Percentiles rank a stretch among this genome's conserved stretches.
Evolutionary conservation across 805 yeast genomes (phyloP).

Genomic region (Cyberlindnera bimundalis): DNA sequence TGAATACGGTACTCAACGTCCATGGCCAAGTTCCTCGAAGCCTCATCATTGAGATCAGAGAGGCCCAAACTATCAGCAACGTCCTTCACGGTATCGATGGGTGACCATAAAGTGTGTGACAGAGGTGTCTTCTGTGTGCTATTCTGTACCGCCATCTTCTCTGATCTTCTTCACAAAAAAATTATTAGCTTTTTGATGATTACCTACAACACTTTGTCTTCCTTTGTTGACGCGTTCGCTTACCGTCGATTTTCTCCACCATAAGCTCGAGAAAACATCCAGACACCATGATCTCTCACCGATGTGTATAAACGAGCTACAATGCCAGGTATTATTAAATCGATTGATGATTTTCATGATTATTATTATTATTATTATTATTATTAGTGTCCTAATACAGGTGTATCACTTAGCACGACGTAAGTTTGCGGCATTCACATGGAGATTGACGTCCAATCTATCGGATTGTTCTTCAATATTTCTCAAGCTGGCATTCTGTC

Average conservation of each 20-base stretch:
- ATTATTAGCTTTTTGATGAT: neutral
- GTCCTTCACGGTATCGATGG: constrained; percentile 93
- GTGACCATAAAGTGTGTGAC: constrained; percentile 95
- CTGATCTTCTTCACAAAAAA: neutral
- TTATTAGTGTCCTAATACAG: too few species aligned
- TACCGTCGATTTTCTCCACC: neutral
- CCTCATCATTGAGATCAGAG: constrained; percentile 77
- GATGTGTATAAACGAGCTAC: neutral
- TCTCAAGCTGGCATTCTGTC: constrained; percentile 71
- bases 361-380: too few species aligned
- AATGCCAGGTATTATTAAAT: too few species aligned
- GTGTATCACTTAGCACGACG: constrained; percentile 36
- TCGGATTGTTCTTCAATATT: constrained; percentile 83
- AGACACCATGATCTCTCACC: neutral
- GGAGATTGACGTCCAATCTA: constrained; percentile 77
- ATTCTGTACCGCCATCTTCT: constrained; percentile 8
- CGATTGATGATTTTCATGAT: too few species aligned
- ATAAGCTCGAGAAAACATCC: neutral
- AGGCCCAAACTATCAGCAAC: constrained; percentile 92
- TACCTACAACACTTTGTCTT: too few species aligned
- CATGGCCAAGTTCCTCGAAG: constrained; percentile 93
- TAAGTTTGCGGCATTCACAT: constrained; percentile 67
- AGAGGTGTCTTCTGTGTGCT: constrained; percentile 40
- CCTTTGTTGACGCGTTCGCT: too few species aligned
- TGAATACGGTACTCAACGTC: constrained; percentile 98